These are phyloP conservation scores for Hypoxylon intermedium DNA, from an alignment of 495 filamentous ascomycete species.

Conservation along the genomic window DNA sequence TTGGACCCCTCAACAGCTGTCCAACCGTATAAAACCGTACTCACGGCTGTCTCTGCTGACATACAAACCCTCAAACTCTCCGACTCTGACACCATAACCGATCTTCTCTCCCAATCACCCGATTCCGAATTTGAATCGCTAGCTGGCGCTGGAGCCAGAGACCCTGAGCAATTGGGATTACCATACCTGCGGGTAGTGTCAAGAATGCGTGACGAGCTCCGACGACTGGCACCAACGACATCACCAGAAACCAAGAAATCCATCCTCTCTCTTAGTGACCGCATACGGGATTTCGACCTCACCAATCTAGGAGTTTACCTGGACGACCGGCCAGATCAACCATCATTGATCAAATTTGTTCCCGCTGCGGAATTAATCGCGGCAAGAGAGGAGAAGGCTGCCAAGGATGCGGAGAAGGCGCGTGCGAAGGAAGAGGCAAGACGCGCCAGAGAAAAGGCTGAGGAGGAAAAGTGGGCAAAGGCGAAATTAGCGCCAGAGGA, in stretches of 20 bases:
- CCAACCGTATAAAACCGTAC: slow-evolving; percentile 53
- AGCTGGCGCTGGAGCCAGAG: slow-evolving; percentile 47
- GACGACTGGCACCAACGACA: slow-evolving; percentile 62
- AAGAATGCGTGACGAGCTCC: slow-evolving; percentile 70
- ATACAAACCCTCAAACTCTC: slow-evolving; percentile 42
- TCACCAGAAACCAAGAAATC: slow-evolving; percentile 63
- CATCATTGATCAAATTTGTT: slow-evolving; percentile 85
- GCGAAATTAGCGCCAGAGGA: slow-evolving; percentile 71
- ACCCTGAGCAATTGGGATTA: slow-evolving; percentile 61
- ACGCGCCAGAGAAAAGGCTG: slow-evolving; percentile 60
- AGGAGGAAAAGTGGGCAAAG: slow-evolving; percentile 67
- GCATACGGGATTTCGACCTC: slow-evolving; percentile 78
- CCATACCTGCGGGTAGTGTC: slow-evolving; percentile 71
- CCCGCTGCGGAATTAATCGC: slow-evolving; percentile 72
- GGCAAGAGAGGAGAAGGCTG: slow-evolving; percentile 73
- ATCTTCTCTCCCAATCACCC: slow-evolving; percentile 47
- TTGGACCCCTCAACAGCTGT: slow-evolving; percentile 52
- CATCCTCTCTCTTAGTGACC: slow-evolving; percentile 75
- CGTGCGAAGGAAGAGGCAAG: slow-evolving; percentile 68
- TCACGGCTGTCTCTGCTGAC: slow-evolving; percentile 48
- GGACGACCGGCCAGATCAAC: slow-evolving; percentile 74
- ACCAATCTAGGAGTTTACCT: slow-evolving; percentile 83
- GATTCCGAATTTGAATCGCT: slow-evolving; percentile 52
- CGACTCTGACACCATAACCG: slow-evolving; percentile 44
- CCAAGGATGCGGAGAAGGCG: slow-evolving; percentile 60